Evolutionary conservation across 257 asterid species (phyloP).

Genomic region (Solanum chmielewskii): DNA sequence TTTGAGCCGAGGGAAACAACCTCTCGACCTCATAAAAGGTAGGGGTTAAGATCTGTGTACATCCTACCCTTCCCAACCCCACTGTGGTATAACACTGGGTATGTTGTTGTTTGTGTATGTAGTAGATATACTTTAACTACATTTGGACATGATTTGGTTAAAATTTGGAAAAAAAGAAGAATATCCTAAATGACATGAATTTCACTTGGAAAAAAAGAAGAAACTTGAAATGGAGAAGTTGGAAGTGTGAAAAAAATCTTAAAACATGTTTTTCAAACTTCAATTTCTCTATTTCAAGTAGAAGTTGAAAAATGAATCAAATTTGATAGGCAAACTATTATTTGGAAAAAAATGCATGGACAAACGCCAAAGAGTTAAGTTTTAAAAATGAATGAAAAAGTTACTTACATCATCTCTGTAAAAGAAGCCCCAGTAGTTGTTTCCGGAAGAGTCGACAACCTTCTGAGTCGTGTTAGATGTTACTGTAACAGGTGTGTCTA

Average conservation of each 20-base stretch:
- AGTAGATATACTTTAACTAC: not conserved
- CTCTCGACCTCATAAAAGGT: not conserved
- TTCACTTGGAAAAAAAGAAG: not conserved
- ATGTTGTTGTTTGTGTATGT: not conserved
- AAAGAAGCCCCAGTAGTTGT: slow-evolving; percentile 56
- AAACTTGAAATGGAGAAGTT: not conserved
- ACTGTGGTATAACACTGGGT: not conserved
- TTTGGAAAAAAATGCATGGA: not conserved
- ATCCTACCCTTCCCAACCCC: not conserved
- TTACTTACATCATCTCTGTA: slow-evolving; percentile 71
- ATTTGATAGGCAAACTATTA: not conserved
- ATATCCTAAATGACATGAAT: not conserved
- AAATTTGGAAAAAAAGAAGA: not conserved
- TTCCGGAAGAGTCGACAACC: slow-evolving; percentile 31
- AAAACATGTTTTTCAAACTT: not conserved
- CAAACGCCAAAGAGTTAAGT: not conserved
- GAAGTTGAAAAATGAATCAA: not conserved
- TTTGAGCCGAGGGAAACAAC: not conserved
- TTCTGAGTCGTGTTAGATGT: slow-evolving; percentile 17
- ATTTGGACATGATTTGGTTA: not conserved
- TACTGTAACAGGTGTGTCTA: slow-evolving; percentile 12
- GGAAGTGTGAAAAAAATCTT: not conserved
- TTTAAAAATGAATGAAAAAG: not conserved
- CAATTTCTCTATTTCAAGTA: not conserved
- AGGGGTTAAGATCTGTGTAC: not conserved